Base-by-base conservation (phyloP, 257 asterid species). In the Nicotiana undulata region DNA sequence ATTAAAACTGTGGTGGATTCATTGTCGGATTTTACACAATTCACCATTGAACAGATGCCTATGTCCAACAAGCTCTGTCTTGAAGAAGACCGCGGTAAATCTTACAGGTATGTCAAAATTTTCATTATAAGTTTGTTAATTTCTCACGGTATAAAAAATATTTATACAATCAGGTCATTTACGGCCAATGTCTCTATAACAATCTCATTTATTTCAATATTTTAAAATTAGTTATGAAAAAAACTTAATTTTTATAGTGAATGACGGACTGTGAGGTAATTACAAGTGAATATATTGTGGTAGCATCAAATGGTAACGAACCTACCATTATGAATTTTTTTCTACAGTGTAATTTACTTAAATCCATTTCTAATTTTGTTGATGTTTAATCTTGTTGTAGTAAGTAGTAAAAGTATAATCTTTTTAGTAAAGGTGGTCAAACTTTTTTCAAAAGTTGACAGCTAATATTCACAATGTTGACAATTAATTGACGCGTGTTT, bases 21-120 rank as follows among this genome's bases (percentile, higher is more conserved):
- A 0, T 86, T 94, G 60, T 86, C 91, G 2, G 85, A 32, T 2
- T 89, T 79, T 72, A 89, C 97, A 0, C 98, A 94, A 85, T 88
- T 94, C 88, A 92, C 97, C 22, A 87, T 94, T 58, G 91, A 90
- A 81, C 97, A 94, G 88, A 91, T 88, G 92, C 89, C 98, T 3
- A 92, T 94, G 97, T 90, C 97, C 40, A 88, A 83, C 86, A 82
- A 79, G 79, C 94, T 92, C 52, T 94, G 98, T 83, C 81, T 90
- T 9, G 76, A 88, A 11, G 84, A 93, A 76, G 97, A 93, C 83
- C 88, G 90, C 10, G 86, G 91, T 10, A 83, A 83, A 68, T 84
- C 91, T 58, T 90, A 46, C 90, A 87, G 97, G 98, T 93, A 84
- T 24, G 22, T 26, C 15, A 1, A 15, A 3, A n/a, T 24, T 16